Conservation (phyloP, 2,329 filamentous ascomycete genomes). For the Fusarium chlamydosporum region DNA sequence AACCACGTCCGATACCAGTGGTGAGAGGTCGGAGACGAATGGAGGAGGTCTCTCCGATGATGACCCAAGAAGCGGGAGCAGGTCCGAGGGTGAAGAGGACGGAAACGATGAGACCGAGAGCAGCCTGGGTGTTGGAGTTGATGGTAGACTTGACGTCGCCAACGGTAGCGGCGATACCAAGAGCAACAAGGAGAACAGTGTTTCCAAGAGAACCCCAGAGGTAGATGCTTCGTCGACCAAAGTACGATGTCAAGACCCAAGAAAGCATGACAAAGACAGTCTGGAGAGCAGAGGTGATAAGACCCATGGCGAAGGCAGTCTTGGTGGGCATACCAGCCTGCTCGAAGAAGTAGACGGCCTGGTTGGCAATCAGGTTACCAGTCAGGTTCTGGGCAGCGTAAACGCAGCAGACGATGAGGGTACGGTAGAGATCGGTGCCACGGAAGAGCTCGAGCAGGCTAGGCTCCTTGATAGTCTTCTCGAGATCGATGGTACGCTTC, state of each 20-base stretch:
- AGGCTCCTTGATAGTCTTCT: constrained; percentile 61
- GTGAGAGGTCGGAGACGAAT: constrained; percentile 75
- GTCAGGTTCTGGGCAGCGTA: constrained; percentile 72
- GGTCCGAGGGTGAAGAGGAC: constrained; percentile 74
- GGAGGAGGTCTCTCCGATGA: constrained; percentile 76
- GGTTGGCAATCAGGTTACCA: constrained; percentile 73
- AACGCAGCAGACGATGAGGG: constrained; percentile 68
- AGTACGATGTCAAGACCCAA: constrained; percentile 75
- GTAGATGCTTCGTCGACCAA: constrained; percentile 75
- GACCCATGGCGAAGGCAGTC: constrained; percentile 71
- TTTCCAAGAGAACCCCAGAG: constrained; percentile 71
- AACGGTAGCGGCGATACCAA: constrained; percentile 72
- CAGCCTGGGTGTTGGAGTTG: constrained; percentile 68
- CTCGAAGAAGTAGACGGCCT: constrained; percentile 72
- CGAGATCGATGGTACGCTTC: constrained; percentile 68
- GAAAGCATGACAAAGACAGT: constrained; percentile 74
- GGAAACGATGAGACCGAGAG: constrained; percentile 74
- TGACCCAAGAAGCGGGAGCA: constrained; percentile 75
- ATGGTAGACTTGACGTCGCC: constrained; percentile 55
- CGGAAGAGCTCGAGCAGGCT: constrained; percentile 66
- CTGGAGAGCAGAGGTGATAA: constrained; percentile 75
- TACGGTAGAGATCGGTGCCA: constrained; percentile 68
- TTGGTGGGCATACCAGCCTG: constrained; percentile 70
- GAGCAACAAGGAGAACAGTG: constrained; percentile 66
- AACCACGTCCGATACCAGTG: constrained; percentile 73